phyloP scores from a whole-genome alignment of 352 stramenopile genomes.

The Phytophthora chlamydospora region DNA sequence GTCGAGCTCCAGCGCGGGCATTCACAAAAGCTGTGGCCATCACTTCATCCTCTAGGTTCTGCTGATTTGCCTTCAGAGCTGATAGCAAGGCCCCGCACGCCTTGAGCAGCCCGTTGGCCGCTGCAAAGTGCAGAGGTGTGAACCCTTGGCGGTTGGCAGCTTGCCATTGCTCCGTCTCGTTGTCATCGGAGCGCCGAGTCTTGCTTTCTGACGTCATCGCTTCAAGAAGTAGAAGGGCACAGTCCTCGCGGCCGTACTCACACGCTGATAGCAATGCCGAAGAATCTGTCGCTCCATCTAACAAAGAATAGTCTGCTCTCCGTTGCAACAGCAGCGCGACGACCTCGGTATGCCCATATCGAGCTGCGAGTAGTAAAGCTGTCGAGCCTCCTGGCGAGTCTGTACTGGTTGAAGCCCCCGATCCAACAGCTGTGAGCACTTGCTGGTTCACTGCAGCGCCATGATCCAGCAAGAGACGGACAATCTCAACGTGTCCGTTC shows the following conservation, averaged over 20 bases:
- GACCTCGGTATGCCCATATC: slow-evolving; percentile 91
- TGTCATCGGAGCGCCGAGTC: neutral
- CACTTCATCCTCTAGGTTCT: slow-evolving; percentile 43
- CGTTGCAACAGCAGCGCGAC: slow-evolving; percentile 75
- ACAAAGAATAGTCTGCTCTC: slow-evolving; percentile 38
- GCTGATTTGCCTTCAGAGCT: slow-evolving; percentile 37
- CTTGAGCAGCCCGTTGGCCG: slow-evolving; percentile 44
- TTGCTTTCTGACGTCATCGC: slow-evolving; percentile 12
- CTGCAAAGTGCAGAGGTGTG: slow-evolving; percentile 68
- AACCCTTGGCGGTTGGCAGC: slow-evolving; percentile 56
- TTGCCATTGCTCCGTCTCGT: slow-evolving; percentile 42
- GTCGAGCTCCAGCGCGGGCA: slow-evolving; percentile 36
- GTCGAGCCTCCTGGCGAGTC: slow-evolving; percentile 8
- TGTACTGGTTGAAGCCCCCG: slow-evolving; percentile 5
- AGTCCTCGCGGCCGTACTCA: slow-evolving; percentile 55
- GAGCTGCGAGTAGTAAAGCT: slow-evolving; percentile 88
- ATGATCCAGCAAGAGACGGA: slow-evolving; percentile 50
- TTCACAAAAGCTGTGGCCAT: slow-evolving; percentile 41
- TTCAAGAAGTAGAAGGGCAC: slow-evolving; percentile 52
- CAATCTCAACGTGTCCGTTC: slow-evolving; percentile 72
- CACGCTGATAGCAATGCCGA: slow-evolving; percentile 68
- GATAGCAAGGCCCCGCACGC: slow-evolving; percentile 46
- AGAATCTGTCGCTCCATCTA: slow-evolving; percentile 47
- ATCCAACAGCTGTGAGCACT: slow-evolving; percentile 15
- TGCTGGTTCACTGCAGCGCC: slow-evolving; percentile 32